Conservation (phyloP, 768 basidiomycete genomes). For the Butyriboletus loyo region DNA sequence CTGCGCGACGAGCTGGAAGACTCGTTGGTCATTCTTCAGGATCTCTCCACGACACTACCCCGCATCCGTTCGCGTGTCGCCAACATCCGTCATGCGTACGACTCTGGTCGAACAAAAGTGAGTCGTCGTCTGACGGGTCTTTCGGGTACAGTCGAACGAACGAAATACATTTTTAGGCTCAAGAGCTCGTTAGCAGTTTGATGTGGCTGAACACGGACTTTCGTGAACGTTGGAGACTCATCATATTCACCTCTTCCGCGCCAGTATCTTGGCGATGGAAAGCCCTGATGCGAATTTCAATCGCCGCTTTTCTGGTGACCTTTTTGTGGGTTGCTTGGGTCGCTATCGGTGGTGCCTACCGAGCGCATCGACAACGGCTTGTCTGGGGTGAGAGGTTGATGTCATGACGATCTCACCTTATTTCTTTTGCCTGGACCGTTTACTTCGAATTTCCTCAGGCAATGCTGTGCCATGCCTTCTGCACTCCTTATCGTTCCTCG, state of each 20-base stretch:
- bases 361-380: conserved; percentile 70
- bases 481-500: background rate
- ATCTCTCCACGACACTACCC: conserved; percentile 59
- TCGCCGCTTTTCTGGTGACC: conserved; percentile 52
- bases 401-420: conserved; percentile 46
- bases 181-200: conserved; percentile 58
- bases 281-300: conserved; percentile 55
- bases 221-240: conserved; percentile 69
- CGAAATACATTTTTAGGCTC: conserved; percentile 45
- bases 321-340: conserved; percentile 62
- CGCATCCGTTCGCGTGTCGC: conserved; percentile 58
- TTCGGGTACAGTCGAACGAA: background rate
- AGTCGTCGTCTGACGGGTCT: conserved; percentile 3
- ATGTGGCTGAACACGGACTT: conserved; percentile 78
- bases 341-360: conserved; percentile 61
- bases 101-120: conserved; percentile 69
- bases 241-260: conserved; percentile 68
- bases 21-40: conserved; percentile 53
- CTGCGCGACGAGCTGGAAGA: conserved; percentile 59
- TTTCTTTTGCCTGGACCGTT: background rate
- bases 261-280: conserved; percentile 77
- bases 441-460: background rate
- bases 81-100: conserved; percentile 63
- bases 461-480: background rate
- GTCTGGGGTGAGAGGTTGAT: conserved; percentile 80